Evolutionary conservation across 1,139 yeast species (phyloP), one percentile per base, ranked within the genome.

Genomic region (Zygosaccharomyces pseudobailii): DNA sequence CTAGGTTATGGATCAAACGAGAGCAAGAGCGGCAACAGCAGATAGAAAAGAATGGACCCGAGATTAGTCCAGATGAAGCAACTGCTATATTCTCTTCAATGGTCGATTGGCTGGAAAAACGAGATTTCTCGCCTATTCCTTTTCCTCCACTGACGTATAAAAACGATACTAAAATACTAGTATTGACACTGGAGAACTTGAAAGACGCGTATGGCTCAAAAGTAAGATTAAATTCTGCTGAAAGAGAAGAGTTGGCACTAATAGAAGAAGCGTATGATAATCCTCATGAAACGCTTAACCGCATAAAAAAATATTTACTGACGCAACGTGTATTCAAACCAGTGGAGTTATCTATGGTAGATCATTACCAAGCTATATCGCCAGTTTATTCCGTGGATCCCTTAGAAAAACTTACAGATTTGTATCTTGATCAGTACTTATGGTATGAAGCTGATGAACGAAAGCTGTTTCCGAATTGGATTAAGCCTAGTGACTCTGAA

Each of bases 261-360:
- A 89, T 94, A 45, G 98, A 94, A 62, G 96, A 89, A 61, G 97
- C 97, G 0, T 92, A 88, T 63, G 99, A 92, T 60, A 88, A 88
- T 56, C 99, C 99, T 0, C 96, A 89, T 63, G 97, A 92, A 62
- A 85, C 92, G 53, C 72, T 94, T 50, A 85, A 85, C 17, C 78
- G 96, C 52, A 78, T 92, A 48, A 94, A 92, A 67, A 84, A 87
- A 57, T 82, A 84, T 44, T 68, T 94, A 39, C 71, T 90, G 49
- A 87, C 97, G 0, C 97, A 90, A 65, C 75, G 98, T 52, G 94
- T 88, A 8, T 94, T 92, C 70, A 90, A 89, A 62, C 97, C 94
- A 53, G 89, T 84, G 3, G 83, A 84, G 1, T 65, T 94, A 36
- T 94, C 89, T 47, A 85, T 94, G 95, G 83, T 87, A 84, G 99